A percentile compares a stretch with the other conserved stretches of the same genome.
Conservation (phyloP, 257 asterid genomes). For the Nicotiana noctiflora region DNA sequence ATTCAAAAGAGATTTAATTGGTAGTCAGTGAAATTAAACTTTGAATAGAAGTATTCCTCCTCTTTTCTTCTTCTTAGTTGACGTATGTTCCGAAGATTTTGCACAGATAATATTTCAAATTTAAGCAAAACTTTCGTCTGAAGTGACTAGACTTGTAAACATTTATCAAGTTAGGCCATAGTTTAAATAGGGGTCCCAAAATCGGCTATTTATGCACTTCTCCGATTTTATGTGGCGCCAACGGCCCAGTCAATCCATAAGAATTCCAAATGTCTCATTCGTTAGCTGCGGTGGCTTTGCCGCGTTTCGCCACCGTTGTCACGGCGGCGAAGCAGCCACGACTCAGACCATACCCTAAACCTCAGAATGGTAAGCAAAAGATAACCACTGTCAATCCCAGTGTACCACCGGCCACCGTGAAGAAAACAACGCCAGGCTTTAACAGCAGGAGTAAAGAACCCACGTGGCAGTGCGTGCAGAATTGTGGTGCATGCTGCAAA, state of each 20-base stretch:
- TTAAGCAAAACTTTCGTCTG: no score
- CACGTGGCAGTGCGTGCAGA: constrained; percentile 68
- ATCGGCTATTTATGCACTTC: not conserved
- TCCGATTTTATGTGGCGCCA: not conserved
- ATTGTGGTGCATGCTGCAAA: constrained; percentile 96
- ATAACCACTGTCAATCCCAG: constrained; percentile 12
- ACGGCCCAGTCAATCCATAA: not conserved
- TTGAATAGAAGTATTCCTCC: no score
- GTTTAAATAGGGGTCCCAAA: not conserved
- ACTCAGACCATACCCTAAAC: constrained; percentile 22
- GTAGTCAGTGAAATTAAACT: no score
- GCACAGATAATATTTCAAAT: no score
- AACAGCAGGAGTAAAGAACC: constrained; percentile 63
- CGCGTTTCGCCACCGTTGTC: constrained; percentile 31
- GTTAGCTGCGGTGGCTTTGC: constrained; percentile 29
- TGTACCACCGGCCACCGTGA: not conserved
- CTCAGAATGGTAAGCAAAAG: constrained; percentile 12
- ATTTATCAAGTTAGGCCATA: no score
- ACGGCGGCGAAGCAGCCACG: constrained; percentile 31
- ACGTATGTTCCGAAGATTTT: no score
- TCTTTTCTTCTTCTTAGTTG: no score
- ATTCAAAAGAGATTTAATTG: no score
- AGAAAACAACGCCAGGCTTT: constrained; percentile 33
- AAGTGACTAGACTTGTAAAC: no score
- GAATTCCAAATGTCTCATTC: constrained; percentile 23